Base-by-base conservation (phyloP, 1,284 basidiomycete genomes). In the Sphagnurus paluster region DNA sequence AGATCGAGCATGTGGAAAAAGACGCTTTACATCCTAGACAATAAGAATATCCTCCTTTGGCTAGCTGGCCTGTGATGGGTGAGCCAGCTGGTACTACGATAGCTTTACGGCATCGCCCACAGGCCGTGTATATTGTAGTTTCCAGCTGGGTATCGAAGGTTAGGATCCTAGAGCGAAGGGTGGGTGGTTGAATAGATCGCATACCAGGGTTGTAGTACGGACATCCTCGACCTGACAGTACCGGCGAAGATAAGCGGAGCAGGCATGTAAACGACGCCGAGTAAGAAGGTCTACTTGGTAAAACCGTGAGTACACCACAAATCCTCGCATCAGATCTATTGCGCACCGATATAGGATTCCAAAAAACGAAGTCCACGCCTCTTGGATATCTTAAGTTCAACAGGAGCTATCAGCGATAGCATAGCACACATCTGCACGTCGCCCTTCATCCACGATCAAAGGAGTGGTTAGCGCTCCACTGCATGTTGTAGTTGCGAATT, bases 371-470 rank as follows among this genome's bases (percentile, higher is more conserved):
- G 56, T n/a, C 68, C 64, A 34, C 79, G 69, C 40, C 58, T 59
- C 23, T 63, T 60, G 4, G 66, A 59, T 8, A 89, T 61, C 16
- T 59, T 55, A 23, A 90, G 65, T 57, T 89, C 84, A 34, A 69
- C 54, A 0, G 74, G 66, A 8, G 79, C 84, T 17, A 89, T 66
- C 2, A 85, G 59, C 2, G 79, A 70, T 14, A 90, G 58, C 72
- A 86, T 77, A 2, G 84, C 79, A 62, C 87, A 89, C 72, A 81
- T 85, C 57, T 90, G 87, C 1, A 89, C 68, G 54, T 90, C 81
- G 4, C 88, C 87, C 84, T 88, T 35, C 10, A 41, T 35, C n/a
- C n/a, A n/a, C n/a, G n/a, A n/a, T n/a, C n/a, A n/a, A 33, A 44
- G 42, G 5, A 29, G 17, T 42, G 39, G 48, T 17, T 9, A 34